Percentiles rank a stretch among this genome's conserved stretches.
These are phyloP conservation scores for Fragaria vesca DNA, from an alignment of 306 rosid genomes.

Conservation along the genomic window DNA sequence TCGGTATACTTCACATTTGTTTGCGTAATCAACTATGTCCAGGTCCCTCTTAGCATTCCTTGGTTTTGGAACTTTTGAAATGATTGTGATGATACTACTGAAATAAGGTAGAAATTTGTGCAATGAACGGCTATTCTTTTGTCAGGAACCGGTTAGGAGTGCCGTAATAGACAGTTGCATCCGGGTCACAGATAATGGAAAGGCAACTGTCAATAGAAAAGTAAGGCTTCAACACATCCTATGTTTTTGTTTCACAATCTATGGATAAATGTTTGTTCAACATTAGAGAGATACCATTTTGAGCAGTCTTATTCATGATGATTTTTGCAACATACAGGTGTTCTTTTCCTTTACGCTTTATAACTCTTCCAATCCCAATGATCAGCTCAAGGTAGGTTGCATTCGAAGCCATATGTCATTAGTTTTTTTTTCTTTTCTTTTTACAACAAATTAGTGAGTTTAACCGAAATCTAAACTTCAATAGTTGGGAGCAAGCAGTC, in stretches of 20 bases:
- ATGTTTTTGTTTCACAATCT: background rate
- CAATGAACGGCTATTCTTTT: conserved; percentile 21
- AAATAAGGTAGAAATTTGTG: background rate
- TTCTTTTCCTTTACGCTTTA: conserved; percentile 66
- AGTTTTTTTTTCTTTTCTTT: conserved; percentile 11
- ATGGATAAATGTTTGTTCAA: conserved; percentile 3
- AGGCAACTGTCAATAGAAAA: conserved; percentile 59
- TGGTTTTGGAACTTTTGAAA: background rate
- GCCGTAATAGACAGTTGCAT: conserved; percentile 70
- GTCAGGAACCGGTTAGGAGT: conserved; percentile 76
- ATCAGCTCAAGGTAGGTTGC: conserved; percentile 71
- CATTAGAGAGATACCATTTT: conserved; percentile 5
- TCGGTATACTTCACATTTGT: background rate
- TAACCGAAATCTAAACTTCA: conserved; percentile 25
- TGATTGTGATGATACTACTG: conserved; percentile 2
- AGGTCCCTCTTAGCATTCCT: conserved; percentile 12
- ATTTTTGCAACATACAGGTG: conserved; percentile 46
- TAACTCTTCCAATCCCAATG: conserved; percentile 62
- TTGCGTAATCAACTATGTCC: background rate
- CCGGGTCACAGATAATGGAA: conserved; percentile 78
- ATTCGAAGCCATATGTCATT: conserved; percentile 7
- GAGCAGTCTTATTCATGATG: conserved; percentile 6
- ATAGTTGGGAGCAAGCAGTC: conserved; percentile 82
- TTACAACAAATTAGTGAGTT: conserved; percentile 20
- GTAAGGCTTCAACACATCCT: conserved; percentile 35